Evolutionary conservation across 2,329 filamentous ascomycete species (phyloP), one percentile per base, ranked within the genome.

Genomic region (Parascedosporium putredinis): DNA sequence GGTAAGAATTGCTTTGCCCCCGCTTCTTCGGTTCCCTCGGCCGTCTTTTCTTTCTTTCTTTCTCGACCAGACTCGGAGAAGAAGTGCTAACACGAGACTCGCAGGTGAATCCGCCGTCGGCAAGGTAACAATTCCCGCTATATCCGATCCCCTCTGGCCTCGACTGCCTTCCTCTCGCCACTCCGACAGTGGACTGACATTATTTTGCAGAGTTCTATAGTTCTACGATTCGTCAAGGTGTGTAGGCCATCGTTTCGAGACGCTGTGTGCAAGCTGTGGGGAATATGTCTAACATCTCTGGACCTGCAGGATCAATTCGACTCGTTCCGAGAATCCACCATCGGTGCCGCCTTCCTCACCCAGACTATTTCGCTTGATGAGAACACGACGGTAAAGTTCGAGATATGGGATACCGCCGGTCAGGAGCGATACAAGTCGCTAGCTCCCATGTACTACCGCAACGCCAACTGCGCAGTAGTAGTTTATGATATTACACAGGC

Each of bases 401-500:
- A 98, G 72, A 98, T 98, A 65, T 98, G 93, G 90, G 90, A 96
- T 70, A 98, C 93, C 8, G 93, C 93, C 55, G 93, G 93, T 55
- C 93, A 98, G 73, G 93, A 98, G 72, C 83, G 94, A 64, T 98
- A 97, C 79, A 97, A 97, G 77, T 97, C 93, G 10, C 77, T 98
- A 57, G 93, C 93, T 29, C 93, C 93, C 60, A 98, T 98, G 93
- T 98, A 98, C 76, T 98, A 98, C 74, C 78, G 94, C 61, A 98
- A 98, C 67, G 94, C 94, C 59, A 97, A 98, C 79, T 97, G 93
- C 72, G 93, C 94, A 52, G 91, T 98, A 27, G 91, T 98, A 45
- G 93, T 98, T 57, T 98, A 98, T 70, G 93, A 98, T 71, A 97
- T 98, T 64, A 98, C 93, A 63, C 93, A 98, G 79, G 88, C 93